These are phyloP conservation scores for Carallia pectinifolia DNA, from an alignment of 345 rosid species.

Conservation along the genomic window DNA sequence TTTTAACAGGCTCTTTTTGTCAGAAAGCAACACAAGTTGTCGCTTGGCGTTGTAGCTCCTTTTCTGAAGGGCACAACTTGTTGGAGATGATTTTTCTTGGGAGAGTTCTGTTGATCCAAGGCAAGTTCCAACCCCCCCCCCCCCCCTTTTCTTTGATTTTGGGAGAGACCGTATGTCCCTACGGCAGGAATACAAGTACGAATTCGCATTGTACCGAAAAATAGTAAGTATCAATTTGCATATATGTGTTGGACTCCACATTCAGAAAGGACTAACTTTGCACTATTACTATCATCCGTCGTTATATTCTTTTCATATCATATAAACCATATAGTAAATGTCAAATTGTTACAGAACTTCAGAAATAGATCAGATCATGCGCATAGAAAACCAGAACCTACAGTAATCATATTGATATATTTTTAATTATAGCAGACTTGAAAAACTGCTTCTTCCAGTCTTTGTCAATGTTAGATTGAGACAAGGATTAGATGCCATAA, in stretches of 20 bases:
- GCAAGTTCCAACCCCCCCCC: background rate
- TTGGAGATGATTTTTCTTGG: conserved; percentile 4
- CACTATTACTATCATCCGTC: background rate
- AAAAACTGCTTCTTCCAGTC: background rate
- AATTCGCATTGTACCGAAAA: too few species aligned
- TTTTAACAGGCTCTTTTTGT: conserved; percentile 27
- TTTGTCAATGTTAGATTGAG: conserved; percentile 1
- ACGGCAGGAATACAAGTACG: too few species aligned
- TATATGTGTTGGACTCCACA: background rate
- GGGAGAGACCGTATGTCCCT: too few species aligned
- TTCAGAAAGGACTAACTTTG: background rate
- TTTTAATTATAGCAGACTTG: background rate
- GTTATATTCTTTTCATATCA: too few species aligned
- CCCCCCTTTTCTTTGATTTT: background rate
- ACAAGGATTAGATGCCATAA: background rate
- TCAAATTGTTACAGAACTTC: too few species aligned
- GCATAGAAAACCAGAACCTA: too few species aligned
- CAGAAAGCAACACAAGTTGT: conserved; percentile 6
- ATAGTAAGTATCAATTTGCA: too few species aligned
- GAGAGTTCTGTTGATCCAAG: background rate
- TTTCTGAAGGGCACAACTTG: background rate
- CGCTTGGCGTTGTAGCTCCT: conserved; percentile 24
- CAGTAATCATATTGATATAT: background rate
- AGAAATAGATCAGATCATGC: too few species aligned
- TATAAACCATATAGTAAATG: too few species aligned